These are phyloP conservation scores for Geotrichum cucujoidarum DNA, from an alignment of 1,139 yeast species.

Conservation along the genomic window DNA sequence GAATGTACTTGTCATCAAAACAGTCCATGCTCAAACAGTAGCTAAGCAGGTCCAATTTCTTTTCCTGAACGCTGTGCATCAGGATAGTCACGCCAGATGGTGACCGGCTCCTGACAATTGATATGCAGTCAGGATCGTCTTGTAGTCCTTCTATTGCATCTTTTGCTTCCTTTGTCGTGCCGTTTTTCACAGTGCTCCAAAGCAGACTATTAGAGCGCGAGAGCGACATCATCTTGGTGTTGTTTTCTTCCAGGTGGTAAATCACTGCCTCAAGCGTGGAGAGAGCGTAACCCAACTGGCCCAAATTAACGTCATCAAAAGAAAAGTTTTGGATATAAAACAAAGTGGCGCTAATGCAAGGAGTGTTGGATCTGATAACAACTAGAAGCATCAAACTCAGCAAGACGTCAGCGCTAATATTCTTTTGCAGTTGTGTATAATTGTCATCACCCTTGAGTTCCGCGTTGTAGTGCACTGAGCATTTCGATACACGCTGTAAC, in stretches of 20 bases:
- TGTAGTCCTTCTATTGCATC: slow-evolving; percentile 6
- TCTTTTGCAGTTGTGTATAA: slow-evolving; percentile 23
- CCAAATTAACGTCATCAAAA: slow-evolving; percentile 45
- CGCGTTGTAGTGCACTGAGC: slow-evolving; percentile 22
- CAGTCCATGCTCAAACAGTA: slow-evolving; percentile 45
- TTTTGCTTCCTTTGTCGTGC: slow-evolving; percentile 6
- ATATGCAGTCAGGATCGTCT: slow-evolving; percentile 36
- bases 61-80: slow-evolving; percentile 30
- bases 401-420: slow-evolving; percentile 76
- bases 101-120: slow-evolving; percentile 50
- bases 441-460: slow-evolving; percentile 22
- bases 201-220: slow-evolving; percentile 50
- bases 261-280: slow-evolving; percentile 83
- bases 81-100: slow-evolving; percentile 62
- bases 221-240: slow-evolving; percentile 40
- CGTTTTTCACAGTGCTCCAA: slow-evolving; percentile 46
- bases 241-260: slow-evolving; percentile 50
- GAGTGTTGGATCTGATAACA: slow-evolving; percentile 57
- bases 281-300: slow-evolving; percentile 56
- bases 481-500: slow-evolving; percentile 18
- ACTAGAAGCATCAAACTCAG: slow-evolving; percentile 70
- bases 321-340: slow-evolving; percentile 61
- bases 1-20: slow-evolving; percentile 60
- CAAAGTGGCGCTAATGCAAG: slow-evolving; percentile 58
- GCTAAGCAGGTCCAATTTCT: slow-evolving; percentile 39